These are phyloP conservation scores for Kodamaea jinghongensis DNA, from an alignment of 805 yeast species.

Conservation along the genomic window DNA sequence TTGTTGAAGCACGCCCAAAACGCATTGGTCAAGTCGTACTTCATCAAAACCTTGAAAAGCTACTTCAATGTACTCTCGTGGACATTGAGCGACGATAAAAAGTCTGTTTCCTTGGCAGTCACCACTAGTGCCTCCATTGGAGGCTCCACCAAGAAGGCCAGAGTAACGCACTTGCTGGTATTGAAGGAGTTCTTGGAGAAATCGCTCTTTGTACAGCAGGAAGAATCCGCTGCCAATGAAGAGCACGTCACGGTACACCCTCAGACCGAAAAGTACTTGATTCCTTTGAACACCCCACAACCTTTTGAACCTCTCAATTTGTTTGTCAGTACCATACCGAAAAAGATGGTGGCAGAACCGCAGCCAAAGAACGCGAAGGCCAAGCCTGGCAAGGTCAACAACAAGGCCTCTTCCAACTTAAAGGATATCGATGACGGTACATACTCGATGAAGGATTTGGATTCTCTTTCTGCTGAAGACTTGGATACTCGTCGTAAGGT, in stretches of 20 bases:
- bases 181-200: slow-evolving; percentile 44
- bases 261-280: slow-evolving; percentile 48
- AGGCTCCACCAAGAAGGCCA: slow-evolving; percentile 35
- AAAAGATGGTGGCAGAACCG: slow-evolving; percentile 5
- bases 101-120: slow-evolving; percentile 33
- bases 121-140: slow-evolving; percentile 32
- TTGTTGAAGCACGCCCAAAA: slow-evolving; percentile 55
- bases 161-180: slow-evolving; percentile 40
- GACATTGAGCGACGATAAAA: slow-evolving; percentile 47
- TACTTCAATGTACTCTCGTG: slow-evolving; percentile 74
- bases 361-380: not conserved
- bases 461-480: slow-evolving; percentile 58
- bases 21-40: slow-evolving; percentile 58
- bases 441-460: slow-evolving; percentile 37
- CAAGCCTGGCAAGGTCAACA: too few species aligned
- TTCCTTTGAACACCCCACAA: slow-evolving; percentile 51
- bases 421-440: slow-evolving; percentile 22
- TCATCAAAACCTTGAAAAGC: slow-evolving; percentile 66
- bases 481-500: slow-evolving; percentile 51
- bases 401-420: slow-evolving; percentile 7
- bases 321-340: slow-evolving; percentile 41
- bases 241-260: slow-evolving; percentile 37
- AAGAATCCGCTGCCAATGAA: slow-evolving; percentile 17
- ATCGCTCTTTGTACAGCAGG: slow-evolving; percentile 36
- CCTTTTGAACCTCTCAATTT: slow-evolving; percentile 66